phyloP scores from a whole-genome alignment of 164 flowering plant genomes.

The Liquidambar formosana region DNA sequence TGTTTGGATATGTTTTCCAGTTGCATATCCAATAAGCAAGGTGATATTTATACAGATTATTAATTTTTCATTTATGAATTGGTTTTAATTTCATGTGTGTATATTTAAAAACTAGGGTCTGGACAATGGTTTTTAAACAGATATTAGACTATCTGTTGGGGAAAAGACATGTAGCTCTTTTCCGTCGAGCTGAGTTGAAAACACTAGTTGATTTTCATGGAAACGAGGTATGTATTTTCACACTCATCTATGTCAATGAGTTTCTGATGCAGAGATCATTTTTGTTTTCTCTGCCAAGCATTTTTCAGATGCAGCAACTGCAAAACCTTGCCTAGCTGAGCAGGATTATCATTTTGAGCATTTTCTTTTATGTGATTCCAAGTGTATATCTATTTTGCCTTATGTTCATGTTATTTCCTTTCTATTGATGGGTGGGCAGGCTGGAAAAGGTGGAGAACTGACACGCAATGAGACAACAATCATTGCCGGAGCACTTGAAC shows the following conservation, averaged over 20 bases:
- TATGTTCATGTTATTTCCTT: background rate
- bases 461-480: constrained; percentile 97
- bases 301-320: no score
- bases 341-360: background rate
- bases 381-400: no score
- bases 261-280: background rate
- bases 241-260: background rate
- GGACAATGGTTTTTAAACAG: background rate
- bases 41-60: constrained; percentile 30
- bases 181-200: constrained; percentile 72
- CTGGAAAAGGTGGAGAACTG: constrained; percentile 99
- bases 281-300: background rate
- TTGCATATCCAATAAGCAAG: constrained; percentile 99
- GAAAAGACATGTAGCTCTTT: constrained; percentile 57
- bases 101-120: background rate
- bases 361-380: background rate
- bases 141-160: constrained; percentile 56
- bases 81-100: background rate
- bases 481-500: constrained; percentile 95
- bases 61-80: background rate
- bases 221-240: constrained; percentile 51
- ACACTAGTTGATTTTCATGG: constrained; percentile 74
- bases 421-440: constrained; percentile 44
- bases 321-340: no score
- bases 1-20: constrained; percentile 94